Evolutionary conservation across 345 rosid genomes (phyloP), one percentile per base, ranked within the genome.

Genomic region (Nephelium lappaceum): DNA sequence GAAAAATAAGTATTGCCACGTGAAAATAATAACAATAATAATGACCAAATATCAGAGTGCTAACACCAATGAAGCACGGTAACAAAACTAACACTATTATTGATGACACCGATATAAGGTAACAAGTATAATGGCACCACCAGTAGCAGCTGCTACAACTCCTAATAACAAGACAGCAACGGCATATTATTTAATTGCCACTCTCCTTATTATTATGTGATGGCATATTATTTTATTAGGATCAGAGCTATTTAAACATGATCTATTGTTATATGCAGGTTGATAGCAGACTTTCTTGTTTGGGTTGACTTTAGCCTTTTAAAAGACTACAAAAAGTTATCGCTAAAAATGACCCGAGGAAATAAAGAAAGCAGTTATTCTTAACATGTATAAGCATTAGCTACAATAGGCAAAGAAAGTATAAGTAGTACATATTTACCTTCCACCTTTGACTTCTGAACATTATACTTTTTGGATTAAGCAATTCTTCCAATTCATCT

Each of bases 291-390:
- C 36, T 66, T 77, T 82, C 86, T 80, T 18, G 7, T 55, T 38
- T 68, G 67, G 4, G 38, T 23, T 5, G 86, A 67, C 53, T 76
- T n/a, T 79, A 87, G 45, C 77, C 79, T 89, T 69, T 82, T 79
- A 79, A 87, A 89, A 18, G 93, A 87, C 72, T 43, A 81, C 53
- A 51, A 80, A 60, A 89, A 89, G 77, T 82, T n/a, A n/a, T n/a
- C n/a, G n/a, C n/a, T 82, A 69, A 88, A 88, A 63, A 77, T 42
- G 57, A 89, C 87, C 93, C 87, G 76, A 18, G 25, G 27, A 23
- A 5, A 45, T 5, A 47, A 3, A 47, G 42, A 49, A 45, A 23
- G 39, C 67, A 74, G 21, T 45, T 31, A 31, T 31, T 31, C 36
- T 0, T 23, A 21, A 60, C 27, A 60, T 60, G 27, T n/a, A 60